Conservation (phyloP, 2,329 filamentous ascomycete species). For the Alternaria angustiovoidea region DNA sequence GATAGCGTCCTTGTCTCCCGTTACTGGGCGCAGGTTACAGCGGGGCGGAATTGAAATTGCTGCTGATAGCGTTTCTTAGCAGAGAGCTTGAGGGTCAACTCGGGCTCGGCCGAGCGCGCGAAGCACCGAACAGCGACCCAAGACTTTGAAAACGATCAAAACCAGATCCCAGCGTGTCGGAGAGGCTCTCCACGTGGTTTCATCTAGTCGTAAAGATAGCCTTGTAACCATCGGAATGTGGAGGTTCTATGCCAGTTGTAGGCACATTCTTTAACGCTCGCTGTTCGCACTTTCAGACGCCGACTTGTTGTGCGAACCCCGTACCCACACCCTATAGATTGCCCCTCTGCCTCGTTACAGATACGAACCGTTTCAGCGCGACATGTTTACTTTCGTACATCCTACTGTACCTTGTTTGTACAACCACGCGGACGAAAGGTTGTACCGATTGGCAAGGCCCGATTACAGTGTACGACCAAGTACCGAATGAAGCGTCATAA, state of each 20-base stretch:
- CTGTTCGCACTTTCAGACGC: not conserved
- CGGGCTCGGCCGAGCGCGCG: not conserved
- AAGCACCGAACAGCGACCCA: slow-evolving; percentile 1
- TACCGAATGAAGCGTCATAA: not conserved
- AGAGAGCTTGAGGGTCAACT: not conserved
- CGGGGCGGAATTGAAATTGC: not conserved
- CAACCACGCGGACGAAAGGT: not conserved
- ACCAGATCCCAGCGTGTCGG: not conserved
- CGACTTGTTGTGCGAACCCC: not conserved
- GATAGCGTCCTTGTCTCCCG: not conserved
- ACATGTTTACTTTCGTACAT: slow-evolving; percentile 1
- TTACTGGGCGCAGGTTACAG: not conserved
- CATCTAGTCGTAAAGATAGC: not conserved
- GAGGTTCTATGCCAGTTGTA: not conserved
- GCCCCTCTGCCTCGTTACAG: not conserved
- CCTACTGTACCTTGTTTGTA: not conserved
- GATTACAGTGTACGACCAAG: not conserved
- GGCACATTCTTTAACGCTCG: not conserved
- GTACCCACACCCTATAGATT: not conserved
- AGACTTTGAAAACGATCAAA: not conserved
- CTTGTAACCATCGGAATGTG: not conserved
- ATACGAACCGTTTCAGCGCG: not conserved
- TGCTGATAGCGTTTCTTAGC: not conserved
- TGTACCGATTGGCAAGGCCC: not conserved
- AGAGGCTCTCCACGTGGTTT: not conserved